These are phyloP conservation scores for Naegleria gruberi DNA, from an alignment of 208 protist genomes.

Conservation along the genomic window DNA sequence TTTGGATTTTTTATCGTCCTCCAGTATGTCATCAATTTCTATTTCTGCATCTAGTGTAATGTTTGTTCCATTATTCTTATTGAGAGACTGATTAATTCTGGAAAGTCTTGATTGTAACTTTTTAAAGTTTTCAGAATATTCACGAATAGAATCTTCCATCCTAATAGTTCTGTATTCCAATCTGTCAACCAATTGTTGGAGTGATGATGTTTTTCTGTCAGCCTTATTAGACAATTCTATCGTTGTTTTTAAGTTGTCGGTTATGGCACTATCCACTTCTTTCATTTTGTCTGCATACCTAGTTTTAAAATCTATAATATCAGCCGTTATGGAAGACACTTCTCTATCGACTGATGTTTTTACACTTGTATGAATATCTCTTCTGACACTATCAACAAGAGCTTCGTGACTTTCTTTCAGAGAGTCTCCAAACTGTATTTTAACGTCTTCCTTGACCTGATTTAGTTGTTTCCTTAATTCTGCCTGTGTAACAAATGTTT, in stretches of 20 bases:
- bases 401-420: not conserved
- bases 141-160: not conserved
- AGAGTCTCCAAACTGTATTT: not conserved
- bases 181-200: not conserved
- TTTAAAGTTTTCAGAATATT: not conserved
- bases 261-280: not conserved
- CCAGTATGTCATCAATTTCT: not conserved
- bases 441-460: not conserved
- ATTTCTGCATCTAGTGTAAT: not conserved
- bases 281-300: not conserved
- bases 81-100: not conserved
- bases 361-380: not conserved
- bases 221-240: not conserved
- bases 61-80: not conserved
- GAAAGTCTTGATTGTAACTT: not conserved
- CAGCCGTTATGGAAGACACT: not conserved
- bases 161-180: not conserved
- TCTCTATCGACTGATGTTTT: not conserved
- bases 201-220: not conserved
- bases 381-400: not conserved
- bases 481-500: not conserved
- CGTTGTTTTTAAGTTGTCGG: not conserved
- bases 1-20: not conserved
- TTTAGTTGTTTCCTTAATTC: not conserved
- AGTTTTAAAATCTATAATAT: not conserved